These are phyloP conservation scores for Tulasnella sp. DNA, from an alignment of 768 basidiomycete species.

Conservation along the genomic window DNA sequence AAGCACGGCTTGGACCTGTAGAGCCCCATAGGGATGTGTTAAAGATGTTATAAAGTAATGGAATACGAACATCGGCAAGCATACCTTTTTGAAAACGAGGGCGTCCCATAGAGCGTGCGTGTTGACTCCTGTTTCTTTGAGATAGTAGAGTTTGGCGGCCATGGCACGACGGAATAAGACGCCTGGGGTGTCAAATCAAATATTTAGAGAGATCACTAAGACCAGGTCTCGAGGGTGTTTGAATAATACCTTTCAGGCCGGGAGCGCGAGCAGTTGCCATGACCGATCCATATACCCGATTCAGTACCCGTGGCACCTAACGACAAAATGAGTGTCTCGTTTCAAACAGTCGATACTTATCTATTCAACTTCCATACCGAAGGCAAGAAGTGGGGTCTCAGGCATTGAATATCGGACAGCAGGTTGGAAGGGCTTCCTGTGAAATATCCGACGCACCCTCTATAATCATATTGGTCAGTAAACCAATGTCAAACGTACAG, in stretches of 20 bases:
- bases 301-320: slow-evolving; percentile 66
- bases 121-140: slow-evolving; percentile 56
- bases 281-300: slow-evolving; percentile 56
- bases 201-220: no score
- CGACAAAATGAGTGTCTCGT: background rate
- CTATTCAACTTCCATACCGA: no score
- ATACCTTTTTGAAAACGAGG: slow-evolving; percentile 90
- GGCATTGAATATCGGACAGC: slow-evolving; percentile 74
- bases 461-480: slow-evolving; percentile 35
- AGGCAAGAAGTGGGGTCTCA: slow-evolving; percentile 76
- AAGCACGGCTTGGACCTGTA: slow-evolving; percentile 65
- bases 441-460: slow-evolving; percentile 71
- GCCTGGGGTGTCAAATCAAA: background rate
- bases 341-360: no score
- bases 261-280: slow-evolving; percentile 43
- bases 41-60: no score
- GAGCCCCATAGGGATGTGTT: background rate
- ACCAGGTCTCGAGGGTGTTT: no score
- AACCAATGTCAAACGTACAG: slow-evolving; percentile 44
- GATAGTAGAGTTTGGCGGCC: slow-evolving; percentile 57
- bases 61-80: no score
- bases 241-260: slow-evolving; percentile 59
- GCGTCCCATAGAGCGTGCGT: slow-evolving; percentile 82
- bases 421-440: slow-evolving; percentile 85
- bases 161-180: slow-evolving; percentile 67